These are phyloP conservation scores for Anthostomella pinea DNA, from an alignment of 2,329 filamentous ascomycete species.

Conservation along the genomic window DNA sequence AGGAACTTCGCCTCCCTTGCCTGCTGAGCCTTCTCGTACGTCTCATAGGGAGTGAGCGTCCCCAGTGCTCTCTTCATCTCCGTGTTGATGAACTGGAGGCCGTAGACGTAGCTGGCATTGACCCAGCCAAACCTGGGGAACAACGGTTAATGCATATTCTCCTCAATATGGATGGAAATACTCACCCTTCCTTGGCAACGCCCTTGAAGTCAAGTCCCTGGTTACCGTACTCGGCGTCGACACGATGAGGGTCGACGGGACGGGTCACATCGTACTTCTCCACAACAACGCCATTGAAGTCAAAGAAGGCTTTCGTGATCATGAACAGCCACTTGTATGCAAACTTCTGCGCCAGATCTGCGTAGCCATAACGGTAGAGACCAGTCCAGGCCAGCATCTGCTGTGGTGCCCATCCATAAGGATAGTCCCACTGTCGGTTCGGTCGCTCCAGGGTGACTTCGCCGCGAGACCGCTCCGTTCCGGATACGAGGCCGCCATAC, in stretches of 20 bases:
- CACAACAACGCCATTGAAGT: constrained; percentile 96
- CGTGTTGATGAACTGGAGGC: constrained; percentile 80
- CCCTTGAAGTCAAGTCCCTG: constrained; percentile 95
- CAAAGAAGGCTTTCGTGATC: constrained; percentile 97
- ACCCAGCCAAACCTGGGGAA: constrained; percentile 87
- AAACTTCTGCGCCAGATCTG: constrained; percentile 82
- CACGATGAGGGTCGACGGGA: constrained; percentile 84
- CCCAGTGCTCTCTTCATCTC: constrained; percentile 88
- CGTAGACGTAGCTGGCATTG: constrained; percentile 95
- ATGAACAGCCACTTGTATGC: constrained; percentile 98
- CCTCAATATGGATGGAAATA: constrained; percentile 22
- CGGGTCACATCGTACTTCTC: constrained; percentile 98
- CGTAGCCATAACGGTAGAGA: constrained; percentile 85
- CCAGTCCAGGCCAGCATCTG: constrained; percentile 98
- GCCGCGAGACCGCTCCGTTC: constrained; percentile 86
- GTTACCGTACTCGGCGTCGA: constrained; percentile 97
- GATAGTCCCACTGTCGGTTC: constrained; percentile 97
- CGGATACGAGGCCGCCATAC: constrained; percentile 82
- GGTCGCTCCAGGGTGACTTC: constrained; percentile 75
- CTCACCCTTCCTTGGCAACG: constrained; percentile 92
- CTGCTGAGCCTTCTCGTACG: constrained; percentile 68
- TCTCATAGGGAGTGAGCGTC: constrained; percentile 81
- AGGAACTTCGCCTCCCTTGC: constrained; percentile 52
- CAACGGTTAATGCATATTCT: constrained; percentile 8
- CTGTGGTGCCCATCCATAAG: constrained; percentile 97